Percentiles rank a stretch among this genome's conserved stretches.
phyloP scores from a whole-genome alignment of 2,329 filamentous ascomycete species.

The Mariannaea sp. region DNA sequence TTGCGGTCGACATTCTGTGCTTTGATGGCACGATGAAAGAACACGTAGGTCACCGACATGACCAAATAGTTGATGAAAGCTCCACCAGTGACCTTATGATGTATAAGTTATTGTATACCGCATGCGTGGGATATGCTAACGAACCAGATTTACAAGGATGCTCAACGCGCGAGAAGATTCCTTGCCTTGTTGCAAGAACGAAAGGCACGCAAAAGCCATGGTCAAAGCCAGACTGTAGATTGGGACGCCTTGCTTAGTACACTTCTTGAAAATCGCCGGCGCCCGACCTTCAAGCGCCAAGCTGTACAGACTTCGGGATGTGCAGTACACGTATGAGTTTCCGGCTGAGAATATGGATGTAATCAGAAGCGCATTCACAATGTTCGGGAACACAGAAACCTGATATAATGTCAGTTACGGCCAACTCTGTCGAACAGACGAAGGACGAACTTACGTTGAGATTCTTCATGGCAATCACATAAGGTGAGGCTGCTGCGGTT shows the following conservation, averaged over 20 bases:
- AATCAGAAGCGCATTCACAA: constrained; percentile 7
- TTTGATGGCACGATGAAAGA: constrained; percentile 55
- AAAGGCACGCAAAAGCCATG: too few relatives aligned
- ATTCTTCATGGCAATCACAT: constrained; percentile 50
- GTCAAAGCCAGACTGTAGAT: too few relatives aligned
- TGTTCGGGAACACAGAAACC: constrained; percentile 7
- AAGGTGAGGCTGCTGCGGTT: constrained; percentile 59
- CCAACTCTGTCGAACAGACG: too few relatives aligned
- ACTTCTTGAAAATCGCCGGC: not conserved
- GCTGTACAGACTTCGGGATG: constrained; percentile 41
- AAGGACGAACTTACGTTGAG: not conserved
- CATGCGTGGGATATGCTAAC: too few relatives aligned
- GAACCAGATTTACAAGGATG: constrained; percentile 51
- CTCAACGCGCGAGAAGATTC: too few relatives aligned
- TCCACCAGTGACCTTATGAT: constrained; percentile 59
- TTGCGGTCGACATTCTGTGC: constrained; percentile 57
- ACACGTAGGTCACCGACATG: constrained; percentile 50
- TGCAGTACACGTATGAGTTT: constrained; percentile 9
- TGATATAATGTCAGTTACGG: too few relatives aligned
- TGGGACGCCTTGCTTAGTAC: too few relatives aligned
- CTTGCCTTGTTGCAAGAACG: too few relatives aligned
- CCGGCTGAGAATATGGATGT: constrained; percentile 14
- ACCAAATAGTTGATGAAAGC: constrained; percentile 65
- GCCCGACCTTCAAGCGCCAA: constrained; percentile 15
- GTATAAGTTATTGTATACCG: too few relatives aligned